Evolutionary conservation across 441 rosid species (phyloP).

Genomic region (Euphorbia celastroides): DNA sequence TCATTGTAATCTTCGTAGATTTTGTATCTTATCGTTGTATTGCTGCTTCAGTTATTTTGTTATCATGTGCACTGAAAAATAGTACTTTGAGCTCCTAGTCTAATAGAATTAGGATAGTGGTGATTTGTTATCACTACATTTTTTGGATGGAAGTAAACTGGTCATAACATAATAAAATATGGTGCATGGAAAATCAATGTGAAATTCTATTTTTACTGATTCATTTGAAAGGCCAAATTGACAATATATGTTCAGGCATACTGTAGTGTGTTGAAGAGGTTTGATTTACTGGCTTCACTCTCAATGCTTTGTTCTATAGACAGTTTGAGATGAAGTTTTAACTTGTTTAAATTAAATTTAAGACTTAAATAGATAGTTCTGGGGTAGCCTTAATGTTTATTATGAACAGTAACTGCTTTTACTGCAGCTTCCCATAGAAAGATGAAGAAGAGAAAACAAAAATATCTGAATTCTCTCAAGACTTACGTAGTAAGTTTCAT

Average conservation of each 20-base stretch:
- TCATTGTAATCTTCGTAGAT: neutral
- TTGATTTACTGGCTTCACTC: neutral
- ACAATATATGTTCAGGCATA: neutral
- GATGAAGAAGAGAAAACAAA: neutral
- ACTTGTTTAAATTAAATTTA: neutral
- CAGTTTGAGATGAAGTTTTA: neutral
- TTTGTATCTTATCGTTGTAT: neutral
- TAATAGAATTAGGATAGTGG: too few relatives aligned
- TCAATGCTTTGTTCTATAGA: too few relatives aligned
- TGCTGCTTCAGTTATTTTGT: too few relatives aligned
- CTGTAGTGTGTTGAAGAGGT: neutral
- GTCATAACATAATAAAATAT: neutral
- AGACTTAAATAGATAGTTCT: neutral
- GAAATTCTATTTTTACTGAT: neutral
- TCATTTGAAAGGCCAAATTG: neutral
- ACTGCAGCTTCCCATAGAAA: neutral
- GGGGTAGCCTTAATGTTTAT: neutral
- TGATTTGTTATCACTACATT: neutral
- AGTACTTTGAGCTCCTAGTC: too few relatives aligned
- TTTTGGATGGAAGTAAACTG: neutral
- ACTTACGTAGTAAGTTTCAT: neutral
- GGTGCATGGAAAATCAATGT: neutral
- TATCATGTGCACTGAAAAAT: too few relatives aligned
- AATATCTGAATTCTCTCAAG: neutral
- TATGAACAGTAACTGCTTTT: neutral